phyloP scores from a whole-genome alignment of 202 grass and related monocot genomes.

The Musa balbisiana region DNA sequence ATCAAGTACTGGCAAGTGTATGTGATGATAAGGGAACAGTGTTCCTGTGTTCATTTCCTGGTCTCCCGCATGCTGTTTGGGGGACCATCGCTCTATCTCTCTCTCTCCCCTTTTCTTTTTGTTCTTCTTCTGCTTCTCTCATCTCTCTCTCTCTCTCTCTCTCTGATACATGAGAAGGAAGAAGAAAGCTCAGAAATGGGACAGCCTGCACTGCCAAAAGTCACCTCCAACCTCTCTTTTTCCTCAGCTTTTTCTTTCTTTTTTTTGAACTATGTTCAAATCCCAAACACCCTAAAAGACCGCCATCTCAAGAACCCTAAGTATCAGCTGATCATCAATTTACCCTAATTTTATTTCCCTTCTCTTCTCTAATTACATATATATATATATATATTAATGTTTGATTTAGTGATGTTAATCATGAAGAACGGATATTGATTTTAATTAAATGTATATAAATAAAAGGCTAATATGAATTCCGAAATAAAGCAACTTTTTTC shows the following conservation, averaged over 20 bases:
- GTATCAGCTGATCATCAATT: too few relatives aligned
- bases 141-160: background rate
- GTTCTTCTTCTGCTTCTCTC: background rate
- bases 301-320: background rate
- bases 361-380: too few relatives aligned
- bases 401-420: too few relatives aligned
- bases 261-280: background rate
- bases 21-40: too few relatives aligned
- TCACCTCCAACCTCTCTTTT: background rate
- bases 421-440: too few relatives aligned
- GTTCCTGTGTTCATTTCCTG: background rate
- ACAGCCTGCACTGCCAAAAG: background rate
- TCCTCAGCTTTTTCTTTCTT: background rate
- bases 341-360: too few relatives aligned
- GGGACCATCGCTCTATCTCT: background rate
- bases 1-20: too few relatives aligned
- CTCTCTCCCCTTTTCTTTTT: background rate
- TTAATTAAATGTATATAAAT: background rate
- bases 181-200: background rate
- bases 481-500: too few relatives aligned
- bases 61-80: background rate
- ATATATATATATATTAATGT: background rate
- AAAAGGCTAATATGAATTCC: background rate
- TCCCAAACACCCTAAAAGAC: background rate
- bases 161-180: background rate